Evolutionary conservation across 1,139 yeast genomes (phyloP).

Genomic region (Tardiomyces depauwii): DNA sequence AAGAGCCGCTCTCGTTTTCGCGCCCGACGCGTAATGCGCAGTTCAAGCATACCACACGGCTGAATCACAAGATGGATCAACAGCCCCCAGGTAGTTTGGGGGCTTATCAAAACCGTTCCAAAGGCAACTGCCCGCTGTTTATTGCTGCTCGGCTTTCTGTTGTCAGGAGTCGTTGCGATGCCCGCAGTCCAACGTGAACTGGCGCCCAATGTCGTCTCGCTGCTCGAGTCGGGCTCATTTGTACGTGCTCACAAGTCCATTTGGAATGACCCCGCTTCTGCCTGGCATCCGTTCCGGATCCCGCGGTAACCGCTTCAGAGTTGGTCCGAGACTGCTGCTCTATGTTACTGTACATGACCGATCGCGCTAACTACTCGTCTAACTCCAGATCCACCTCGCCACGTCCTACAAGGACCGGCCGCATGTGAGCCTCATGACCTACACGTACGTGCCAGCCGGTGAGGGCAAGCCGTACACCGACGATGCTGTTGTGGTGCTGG

Average conservation of each 20-base stretch:
- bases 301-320: background rate
- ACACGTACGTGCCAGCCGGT: conserved; percentile 42
- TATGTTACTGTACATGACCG: background rate
- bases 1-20: no score
- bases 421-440: conserved; percentile 83
- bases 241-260: background rate
- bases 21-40: no score
- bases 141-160: background rate
- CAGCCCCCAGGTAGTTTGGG: no score
- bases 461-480: conserved; percentile 26
- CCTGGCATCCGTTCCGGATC: no score
- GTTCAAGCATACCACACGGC: no score
- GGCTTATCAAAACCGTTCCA: no score
- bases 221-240: background rate
- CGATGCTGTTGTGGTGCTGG: conserved; percentile 47
- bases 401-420: conserved; percentile 61
- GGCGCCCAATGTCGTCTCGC: background rate
- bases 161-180: background rate
- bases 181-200: background rate
- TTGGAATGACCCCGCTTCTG: background rate
- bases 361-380: no score
- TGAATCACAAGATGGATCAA: no score
- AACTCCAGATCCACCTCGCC: conserved; percentile 51
- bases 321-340: no score
- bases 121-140: no score